Conservation (phyloP, 768 basidiomycete genomes). For the Basidioascus undulatus region DNA sequence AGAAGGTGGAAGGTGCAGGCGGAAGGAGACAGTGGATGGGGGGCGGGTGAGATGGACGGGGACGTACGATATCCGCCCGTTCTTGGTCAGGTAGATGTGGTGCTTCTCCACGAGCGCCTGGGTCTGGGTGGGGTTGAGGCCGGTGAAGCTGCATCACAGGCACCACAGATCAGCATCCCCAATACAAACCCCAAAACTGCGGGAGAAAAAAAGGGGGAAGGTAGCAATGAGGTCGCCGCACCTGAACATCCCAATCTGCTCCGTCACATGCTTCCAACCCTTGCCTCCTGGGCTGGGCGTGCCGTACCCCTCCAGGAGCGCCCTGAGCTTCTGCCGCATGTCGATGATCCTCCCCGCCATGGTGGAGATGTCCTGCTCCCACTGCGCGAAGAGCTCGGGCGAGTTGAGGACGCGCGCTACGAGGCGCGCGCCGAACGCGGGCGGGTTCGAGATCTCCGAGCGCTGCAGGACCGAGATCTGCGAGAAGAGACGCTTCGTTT, state of each 20-base stretch:
- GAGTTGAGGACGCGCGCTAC: conserved; percentile 52
- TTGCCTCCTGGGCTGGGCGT: conserved; percentile 47
- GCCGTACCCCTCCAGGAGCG: conserved; percentile 48
- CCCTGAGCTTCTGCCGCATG: conserved; percentile 68
- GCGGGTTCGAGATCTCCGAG: conserved; percentile 96
- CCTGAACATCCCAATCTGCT: conserved; percentile 97
- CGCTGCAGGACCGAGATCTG: conserved; percentile 89
- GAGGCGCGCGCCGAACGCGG: conserved; percentile 65
- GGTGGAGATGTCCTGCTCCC: conserved; percentile 28
- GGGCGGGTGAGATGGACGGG: background rate
- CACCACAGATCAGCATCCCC: too few relatives aligned
- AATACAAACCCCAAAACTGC: background rate
- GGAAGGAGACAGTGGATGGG: background rate
- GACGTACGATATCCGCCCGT: conserved; percentile 27
- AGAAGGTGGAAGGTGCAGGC: background rate
- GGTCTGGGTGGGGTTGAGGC: conserved; percentile 47
- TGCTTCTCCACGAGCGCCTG: conserved; percentile 63
- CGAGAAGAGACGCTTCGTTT: conserved; percentile 62
- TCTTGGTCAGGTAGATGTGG: conserved; percentile 80
- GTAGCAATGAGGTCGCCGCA: conserved; percentile 23
- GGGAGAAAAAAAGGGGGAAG: too few relatives aligned
- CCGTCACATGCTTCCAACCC: conserved; percentile 86
- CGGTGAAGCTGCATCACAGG: conserved; percentile 42
- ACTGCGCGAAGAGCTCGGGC: conserved; percentile 49
- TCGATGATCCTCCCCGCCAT: conserved; percentile 90